Conservation (phyloP, 768 basidiomycete species). For the Mycena albidolilacea region DNA sequence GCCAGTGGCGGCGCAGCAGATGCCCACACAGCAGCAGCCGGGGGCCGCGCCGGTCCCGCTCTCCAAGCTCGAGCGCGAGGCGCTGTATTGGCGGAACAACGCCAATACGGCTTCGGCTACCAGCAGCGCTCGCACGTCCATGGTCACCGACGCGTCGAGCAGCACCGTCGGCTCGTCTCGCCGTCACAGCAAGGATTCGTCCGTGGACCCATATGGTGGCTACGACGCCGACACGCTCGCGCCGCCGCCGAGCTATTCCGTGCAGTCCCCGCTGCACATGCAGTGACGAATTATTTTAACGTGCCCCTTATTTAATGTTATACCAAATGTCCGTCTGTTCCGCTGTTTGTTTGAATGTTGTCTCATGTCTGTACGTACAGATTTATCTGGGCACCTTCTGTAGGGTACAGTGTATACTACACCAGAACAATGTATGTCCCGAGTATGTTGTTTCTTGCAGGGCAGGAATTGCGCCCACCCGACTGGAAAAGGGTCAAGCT, state of each 20-base stretch:
- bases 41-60: neutral
- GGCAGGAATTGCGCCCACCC: too few species aligned
- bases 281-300: neutral
- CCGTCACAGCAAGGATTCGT: neutral
- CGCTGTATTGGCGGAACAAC: neutral
- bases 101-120: neutral
- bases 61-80: conserved; percentile 19
- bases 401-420: too few species aligned
- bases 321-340: neutral
- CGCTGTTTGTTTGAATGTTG: neutral
- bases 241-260: conserved; percentile 9
- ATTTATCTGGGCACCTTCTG: too few species aligned
- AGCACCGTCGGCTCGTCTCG: neutral
- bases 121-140: conserved; percentile 1
- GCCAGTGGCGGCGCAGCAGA: too few species aligned
- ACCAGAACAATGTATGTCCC: too few species aligned
- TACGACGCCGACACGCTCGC: neutral
- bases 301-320: neutral
- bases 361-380: neutral
- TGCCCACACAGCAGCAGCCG: neutral
- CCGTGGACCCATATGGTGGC: neutral
- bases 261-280: conserved; percentile 1
- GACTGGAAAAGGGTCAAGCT: too few species aligned
- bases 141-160: neutral
- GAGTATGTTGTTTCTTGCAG: too few species aligned